Evolutionary conservation across 768 basidiomycete genomes (phyloP).

Genomic region (Boletus coccyginus): DNA sequence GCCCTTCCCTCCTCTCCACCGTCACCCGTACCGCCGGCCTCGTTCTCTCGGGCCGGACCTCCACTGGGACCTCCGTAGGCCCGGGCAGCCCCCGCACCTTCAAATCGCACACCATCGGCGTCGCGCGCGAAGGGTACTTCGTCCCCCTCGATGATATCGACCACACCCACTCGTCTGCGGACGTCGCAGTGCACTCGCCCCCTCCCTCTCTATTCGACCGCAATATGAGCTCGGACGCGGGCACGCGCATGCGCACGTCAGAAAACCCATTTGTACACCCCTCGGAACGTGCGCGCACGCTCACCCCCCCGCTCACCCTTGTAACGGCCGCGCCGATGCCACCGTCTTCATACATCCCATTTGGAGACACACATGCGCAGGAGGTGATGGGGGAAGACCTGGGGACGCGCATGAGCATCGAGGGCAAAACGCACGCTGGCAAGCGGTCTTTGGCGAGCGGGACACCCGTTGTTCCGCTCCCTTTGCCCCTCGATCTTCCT

Average conservation of each 20-base stretch:
- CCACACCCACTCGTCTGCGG: constrained; percentile 31
- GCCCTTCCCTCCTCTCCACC: constrained; percentile 51
- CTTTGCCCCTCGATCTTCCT: constrained; percentile 60
- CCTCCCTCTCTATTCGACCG: constrained; percentile 21
- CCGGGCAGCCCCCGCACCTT: constrained; percentile 41
- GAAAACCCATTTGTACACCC: constrained; percentile 48
- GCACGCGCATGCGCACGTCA: neutral
- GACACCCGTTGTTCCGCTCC: constrained; percentile 38
- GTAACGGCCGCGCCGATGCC: neutral
- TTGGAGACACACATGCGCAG: constrained; percentile 36
- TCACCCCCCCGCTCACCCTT: neutral
- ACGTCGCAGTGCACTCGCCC: constrained; percentile 35
- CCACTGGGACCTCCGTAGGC: constrained; percentile 28
- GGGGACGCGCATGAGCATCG: neutral
- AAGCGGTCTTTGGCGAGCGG: constrained; percentile 2
- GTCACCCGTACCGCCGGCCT: constrained; percentile 59
- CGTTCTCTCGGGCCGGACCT: constrained; percentile 48
- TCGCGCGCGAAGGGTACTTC: constrained; percentile 25
- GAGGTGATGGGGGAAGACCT: constrained; percentile 18
- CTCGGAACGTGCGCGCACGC: constrained; percentile 13
- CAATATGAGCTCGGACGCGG: constrained; percentile 9
- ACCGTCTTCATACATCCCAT: constrained; percentile 26
- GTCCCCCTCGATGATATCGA: constrained; percentile 56
- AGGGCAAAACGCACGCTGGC: neutral
- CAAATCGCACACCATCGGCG: constrained; percentile 48